Conservation (phyloP, 257 asterid genomes). For the Solanum rostratum region DNA sequence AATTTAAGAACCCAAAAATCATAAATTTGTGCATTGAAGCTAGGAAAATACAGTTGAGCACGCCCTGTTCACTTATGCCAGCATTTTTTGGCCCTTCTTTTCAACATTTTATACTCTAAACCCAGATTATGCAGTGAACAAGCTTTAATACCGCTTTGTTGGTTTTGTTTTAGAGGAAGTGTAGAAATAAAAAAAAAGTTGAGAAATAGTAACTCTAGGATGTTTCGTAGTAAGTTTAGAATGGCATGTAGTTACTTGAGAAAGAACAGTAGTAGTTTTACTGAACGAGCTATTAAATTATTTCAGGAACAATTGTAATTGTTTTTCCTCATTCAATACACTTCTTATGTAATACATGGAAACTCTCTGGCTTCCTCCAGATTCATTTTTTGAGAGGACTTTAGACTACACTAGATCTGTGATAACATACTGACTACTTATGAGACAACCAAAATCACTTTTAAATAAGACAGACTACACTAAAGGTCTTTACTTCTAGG, state of each 20-base stretch:
- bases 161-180: background rate
- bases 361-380: background rate
- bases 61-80: background rate
- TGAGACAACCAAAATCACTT: background rate
- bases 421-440: background rate
- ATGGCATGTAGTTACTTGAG: background rate
- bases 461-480: background rate
- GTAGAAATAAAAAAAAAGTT: background rate
- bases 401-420: background rate
- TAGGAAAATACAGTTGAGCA: background rate
- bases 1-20: background rate
- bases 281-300: background rate
- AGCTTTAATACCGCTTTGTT: background rate
- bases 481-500: no score
- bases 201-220: background rate
- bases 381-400: background rate
- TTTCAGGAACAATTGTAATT: background rate
- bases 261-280: background rate
- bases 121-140: background rate
- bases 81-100: background rate
- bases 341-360: background rate
- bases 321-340: background rate
- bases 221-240: background rate
- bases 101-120: background rate
- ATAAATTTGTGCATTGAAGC: background rate